Evolutionary conservation across 2,329 filamentous ascomycete genomes (phyloP), one percentile per base, ranked within the genome.

Genomic region (Paraphoma chrysanthemicola): DNA sequence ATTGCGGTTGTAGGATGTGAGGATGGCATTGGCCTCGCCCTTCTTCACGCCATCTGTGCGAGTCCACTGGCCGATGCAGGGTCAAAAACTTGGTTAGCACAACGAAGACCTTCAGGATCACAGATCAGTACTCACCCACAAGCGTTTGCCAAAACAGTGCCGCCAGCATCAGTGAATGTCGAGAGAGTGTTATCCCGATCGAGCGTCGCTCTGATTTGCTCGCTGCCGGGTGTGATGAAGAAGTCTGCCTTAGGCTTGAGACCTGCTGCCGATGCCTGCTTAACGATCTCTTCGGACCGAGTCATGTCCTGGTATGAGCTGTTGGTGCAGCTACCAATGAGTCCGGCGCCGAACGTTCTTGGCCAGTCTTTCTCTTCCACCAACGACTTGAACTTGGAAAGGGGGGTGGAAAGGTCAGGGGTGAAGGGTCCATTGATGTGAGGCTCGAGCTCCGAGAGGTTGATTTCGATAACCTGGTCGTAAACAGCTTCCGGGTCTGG

Each of bases 251-350:
- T 92, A 39, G 95, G 93, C 80, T 92, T 91, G 57, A 99, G 83
- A 14, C 95, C 95, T n/a, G 93, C 95, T 56, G 89, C 88, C 50
- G 89, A 85, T 9, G 95, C 95, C 77, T 97, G 93, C 78, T 94
- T 93, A 56, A 98, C 92, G 54, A 99, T 86, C 72, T 93, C 88
- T 79, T 97, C 94, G 12, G 93, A 92, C 59, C 94, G 90, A 36
- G 93, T 96, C 95, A 99, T 99, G 76, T 99, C 95, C 79, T 97
- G 90, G 77, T 98, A 99, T 2, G 95, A 98, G 77, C 92, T 96
- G 85, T 99, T 99, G 48, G 95, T 99, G 83, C 95, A 99, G 81
- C 93, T 97, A 58, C 95, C 95, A 73, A 99, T 99, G 52, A 99
- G 85, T 49, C 93, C 93, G 28, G 95, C 94, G 11, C 93, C 95